Evolutionary conservation across 2,329 filamentous ascomycete genomes (phyloP).

Genomic region (Fusarium nygamai): DNA sequence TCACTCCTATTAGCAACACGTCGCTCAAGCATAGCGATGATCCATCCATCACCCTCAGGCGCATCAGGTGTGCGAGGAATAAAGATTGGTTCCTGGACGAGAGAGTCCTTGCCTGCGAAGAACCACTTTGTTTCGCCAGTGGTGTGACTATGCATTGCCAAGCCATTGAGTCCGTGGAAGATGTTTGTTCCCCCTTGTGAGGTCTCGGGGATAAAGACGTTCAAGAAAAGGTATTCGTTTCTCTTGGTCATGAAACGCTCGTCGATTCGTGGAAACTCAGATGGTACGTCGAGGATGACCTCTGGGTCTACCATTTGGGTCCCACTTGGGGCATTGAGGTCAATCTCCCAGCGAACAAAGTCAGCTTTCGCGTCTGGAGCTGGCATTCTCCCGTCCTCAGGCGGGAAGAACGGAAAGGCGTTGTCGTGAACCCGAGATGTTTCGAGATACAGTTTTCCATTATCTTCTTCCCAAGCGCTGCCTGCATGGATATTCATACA

Average conservation of each 20-base stretch:
- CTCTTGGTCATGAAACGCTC: slow-evolving; percentile 12
- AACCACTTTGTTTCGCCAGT: slow-evolving; percentile 7
- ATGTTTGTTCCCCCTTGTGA: background rate
- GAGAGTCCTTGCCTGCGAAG: slow-evolving; percentile 10
- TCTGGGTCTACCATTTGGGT: background rate
- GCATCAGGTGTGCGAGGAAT: slow-evolving; percentile 8
- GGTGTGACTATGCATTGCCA: slow-evolving; percentile 9
- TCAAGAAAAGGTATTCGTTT: slow-evolving; percentile 3
- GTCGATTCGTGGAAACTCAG: slow-evolving; percentile 12
- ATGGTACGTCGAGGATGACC: background rate
- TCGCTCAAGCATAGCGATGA: slow-evolving; percentile 2
- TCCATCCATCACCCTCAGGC: slow-evolving; percentile 9
- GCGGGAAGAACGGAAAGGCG: slow-evolving; percentile 19
- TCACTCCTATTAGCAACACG: slow-evolving; percentile 8
- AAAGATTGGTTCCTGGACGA: slow-evolving; percentile 20
- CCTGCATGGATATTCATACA: slow-evolving; percentile 21
- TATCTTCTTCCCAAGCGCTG: slow-evolving; percentile 9
- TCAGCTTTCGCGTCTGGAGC: background rate
- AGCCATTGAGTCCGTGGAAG: slow-evolving; percentile 7
- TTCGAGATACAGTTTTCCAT: slow-evolving; percentile 22
- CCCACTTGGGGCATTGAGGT: background rate
- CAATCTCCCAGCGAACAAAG: slow-evolving; percentile 28
- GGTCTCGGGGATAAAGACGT: slow-evolving; percentile 6
- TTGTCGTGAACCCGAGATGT: slow-evolving; percentile 22
- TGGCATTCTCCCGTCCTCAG: background rate